Evolutionary conservation across 2,329 filamentous ascomycete species (phyloP).

Genomic region (Myotisia sp.): DNA sequence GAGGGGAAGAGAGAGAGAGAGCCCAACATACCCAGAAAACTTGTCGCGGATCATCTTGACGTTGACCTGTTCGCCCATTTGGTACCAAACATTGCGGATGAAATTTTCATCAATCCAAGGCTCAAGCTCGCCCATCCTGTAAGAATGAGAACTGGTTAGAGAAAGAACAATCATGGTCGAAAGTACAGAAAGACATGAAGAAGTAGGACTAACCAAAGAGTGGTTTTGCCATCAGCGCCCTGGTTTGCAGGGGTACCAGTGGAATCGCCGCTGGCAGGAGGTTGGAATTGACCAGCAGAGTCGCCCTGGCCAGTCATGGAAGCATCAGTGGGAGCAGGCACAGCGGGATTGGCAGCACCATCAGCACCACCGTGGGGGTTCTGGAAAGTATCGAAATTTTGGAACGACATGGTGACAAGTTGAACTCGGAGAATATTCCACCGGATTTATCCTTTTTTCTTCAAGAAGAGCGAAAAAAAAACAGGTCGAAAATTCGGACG

Average conservation of each 20-base stretch:
- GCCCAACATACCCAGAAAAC: conserved; percentile 67
- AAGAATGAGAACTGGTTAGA: conserved; percentile 2
- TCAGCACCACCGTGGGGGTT: conserved; percentile 45
- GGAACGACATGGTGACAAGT: conserved; percentile 47
- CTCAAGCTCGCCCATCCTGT: conserved; percentile 96
- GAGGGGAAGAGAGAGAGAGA: neutral
- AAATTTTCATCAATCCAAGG: conserved; percentile 99
- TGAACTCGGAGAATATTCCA: conserved; percentile 3
- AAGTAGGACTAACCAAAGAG: conserved; percentile 36
- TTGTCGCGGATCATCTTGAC: conserved; percentile 99
- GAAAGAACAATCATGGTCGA: conserved; percentile 1
- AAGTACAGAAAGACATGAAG: neutral
- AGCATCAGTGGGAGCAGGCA: conserved; percentile 36
- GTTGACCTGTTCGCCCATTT: conserved; percentile 86
- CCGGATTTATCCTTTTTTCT: too few relatives aligned
- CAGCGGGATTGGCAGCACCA: conserved; percentile 34
- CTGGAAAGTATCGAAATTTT: conserved; percentile 50
- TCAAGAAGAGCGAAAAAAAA: neutral
- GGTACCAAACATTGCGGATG: conserved; percentile 86
- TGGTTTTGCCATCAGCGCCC: conserved; percentile 42
- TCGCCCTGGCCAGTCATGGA: conserved; percentile 44
- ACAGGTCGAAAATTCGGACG: conserved; percentile 1
- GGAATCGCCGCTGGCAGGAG: conserved; percentile 31
- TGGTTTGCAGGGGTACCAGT: conserved; percentile 33
- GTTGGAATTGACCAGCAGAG: conserved; percentile 37